These are phyloP conservation scores for Ceratobasidium sp. DNA, from an alignment of 1,284 basidiomycete species.

Conservation along the genomic window DNA sequence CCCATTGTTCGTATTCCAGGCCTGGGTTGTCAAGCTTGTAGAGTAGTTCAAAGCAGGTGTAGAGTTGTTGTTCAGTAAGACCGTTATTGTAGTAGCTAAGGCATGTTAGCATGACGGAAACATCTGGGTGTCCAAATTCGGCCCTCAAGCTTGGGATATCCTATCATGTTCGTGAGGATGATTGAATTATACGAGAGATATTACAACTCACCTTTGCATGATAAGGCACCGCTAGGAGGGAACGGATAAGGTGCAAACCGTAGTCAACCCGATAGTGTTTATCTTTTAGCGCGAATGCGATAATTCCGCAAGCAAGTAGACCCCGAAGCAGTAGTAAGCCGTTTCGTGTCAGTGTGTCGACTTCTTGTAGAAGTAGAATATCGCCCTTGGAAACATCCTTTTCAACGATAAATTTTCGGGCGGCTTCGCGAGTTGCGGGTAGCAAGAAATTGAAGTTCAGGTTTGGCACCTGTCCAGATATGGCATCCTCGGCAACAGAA, in stretches of 20 bases:
- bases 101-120: constrained; percentile 65
- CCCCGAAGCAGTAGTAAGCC: constrained; percentile 63
- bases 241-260: constrained; percentile 63
- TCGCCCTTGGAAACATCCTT: constrained; percentile 28
- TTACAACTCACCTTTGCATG: constrained; percentile 58
- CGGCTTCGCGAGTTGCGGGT: constrained; percentile 48
- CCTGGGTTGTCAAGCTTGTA: constrained; percentile 63
- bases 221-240: constrained; percentile 68
- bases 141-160: constrained; percentile 65
- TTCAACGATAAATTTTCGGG: constrained; percentile 53
- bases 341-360: constrained; percentile 53
- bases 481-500: constrained; percentile 53
- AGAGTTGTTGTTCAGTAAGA: constrained; percentile 61
- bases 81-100: constrained; percentile 68
- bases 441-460: constrained; percentile 46
- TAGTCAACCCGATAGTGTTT: constrained; percentile 69
- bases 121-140: constrained; percentile 70
- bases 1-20: constrained; percentile 63
- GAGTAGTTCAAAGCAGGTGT: constrained; percentile 60
- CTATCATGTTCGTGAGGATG: constrained; percentile 64
- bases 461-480: constrained; percentile 48
- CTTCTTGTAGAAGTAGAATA: background rate
- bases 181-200: constrained; percentile 52
- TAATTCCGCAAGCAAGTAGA: constrained; percentile 61
- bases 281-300: constrained; percentile 61